phyloP scores from a whole-genome alignment of 2,329 filamentous ascomycete genomes.

The Stromatinia cepivora region DNA sequence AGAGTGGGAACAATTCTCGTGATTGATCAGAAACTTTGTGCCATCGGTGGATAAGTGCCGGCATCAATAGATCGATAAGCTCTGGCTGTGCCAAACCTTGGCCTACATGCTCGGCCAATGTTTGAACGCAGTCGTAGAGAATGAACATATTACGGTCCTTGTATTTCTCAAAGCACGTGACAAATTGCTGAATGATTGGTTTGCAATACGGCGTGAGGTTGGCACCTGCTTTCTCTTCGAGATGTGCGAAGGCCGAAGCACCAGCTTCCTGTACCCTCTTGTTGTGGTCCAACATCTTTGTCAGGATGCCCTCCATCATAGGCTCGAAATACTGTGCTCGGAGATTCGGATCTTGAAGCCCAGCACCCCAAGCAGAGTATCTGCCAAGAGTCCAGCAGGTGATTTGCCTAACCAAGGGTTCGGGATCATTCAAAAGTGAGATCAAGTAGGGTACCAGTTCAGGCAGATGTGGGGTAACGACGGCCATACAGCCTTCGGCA shows the following conservation, averaged over 20 bases:
- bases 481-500: slow-evolving; percentile 88
- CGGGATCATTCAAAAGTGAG: slow-evolving; percentile 76
- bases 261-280: slow-evolving; percentile 98
- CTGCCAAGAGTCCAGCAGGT: slow-evolving; percentile 96
- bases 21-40: slow-evolving; percentile 84
- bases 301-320: slow-evolving; percentile 94
- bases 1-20: slow-evolving; percentile 86
- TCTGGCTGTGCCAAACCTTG: slow-evolving; percentile 76
- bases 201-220: slow-evolving; percentile 81
- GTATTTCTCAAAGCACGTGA: slow-evolving; percentile 89
- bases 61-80: slow-evolving; percentile 86
- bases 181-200: slow-evolving; percentile 89
- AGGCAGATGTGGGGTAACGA: slow-evolving; percentile 85
- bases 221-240: slow-evolving; percentile 89
- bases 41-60: slow-evolving; percentile 85
- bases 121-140: slow-evolving; percentile 97
- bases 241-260: slow-evolving; percentile 90
- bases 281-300: slow-evolving; percentile 94
- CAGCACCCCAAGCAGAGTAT: slow-evolving; percentile 89
- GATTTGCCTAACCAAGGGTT: slow-evolving; percentile 92
- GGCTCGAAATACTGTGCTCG: slow-evolving; percentile 83
- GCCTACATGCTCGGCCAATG: slow-evolving; percentile 87
- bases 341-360: slow-evolving; percentile 64
- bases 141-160: slow-evolving; percentile 99
- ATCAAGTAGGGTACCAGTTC: slow-evolving; percentile 90